Evolutionary conservation across 1,284 basidiomycete genomes (phyloP).

Genomic region (Cryptococcus sp.): DNA sequence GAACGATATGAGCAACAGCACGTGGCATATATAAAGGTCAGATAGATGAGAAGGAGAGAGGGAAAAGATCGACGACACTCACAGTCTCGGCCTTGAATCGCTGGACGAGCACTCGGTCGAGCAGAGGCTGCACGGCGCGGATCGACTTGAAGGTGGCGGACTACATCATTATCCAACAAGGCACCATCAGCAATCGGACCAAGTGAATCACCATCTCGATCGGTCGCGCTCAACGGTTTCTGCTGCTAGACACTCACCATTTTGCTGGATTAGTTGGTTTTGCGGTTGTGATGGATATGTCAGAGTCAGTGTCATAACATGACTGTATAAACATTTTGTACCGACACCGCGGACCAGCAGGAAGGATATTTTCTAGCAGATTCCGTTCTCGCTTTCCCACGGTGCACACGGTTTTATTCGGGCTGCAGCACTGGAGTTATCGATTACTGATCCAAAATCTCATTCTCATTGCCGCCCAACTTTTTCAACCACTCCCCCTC

Average conservation of each 20-base stretch:
- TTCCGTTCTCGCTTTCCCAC: neutral
- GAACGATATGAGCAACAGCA: neutral
- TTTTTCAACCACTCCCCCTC: constrained; percentile 7
- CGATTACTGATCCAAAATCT: neutral
- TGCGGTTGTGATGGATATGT: neutral
- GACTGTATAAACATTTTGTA: neutral
- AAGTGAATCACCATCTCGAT: neutral
- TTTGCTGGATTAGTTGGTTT: neutral
- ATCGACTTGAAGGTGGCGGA: constrained; percentile 86
- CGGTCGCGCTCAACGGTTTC: neutral
- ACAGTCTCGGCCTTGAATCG: constrained; percentile 93
- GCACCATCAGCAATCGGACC: too few relatives aligned
- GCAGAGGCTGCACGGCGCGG: constrained; percentile 84
- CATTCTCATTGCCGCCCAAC: neutral
- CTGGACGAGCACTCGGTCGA: constrained; percentile 97
- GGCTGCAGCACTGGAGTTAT: too few relatives aligned
- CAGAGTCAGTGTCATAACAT: neutral
- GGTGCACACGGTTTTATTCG: neutral
- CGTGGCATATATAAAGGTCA: neutral
- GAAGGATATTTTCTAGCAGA: neutral
- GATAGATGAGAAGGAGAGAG: neutral
- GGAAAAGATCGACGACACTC: constrained; percentile 39
- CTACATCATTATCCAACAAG: constrained; percentile 20
- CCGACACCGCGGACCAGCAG: neutral
- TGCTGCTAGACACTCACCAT: constrained; percentile 6